Evolutionary conservation across 2,329 filamentous ascomycete genomes (phyloP), one percentile per base, ranked within the genome.

Genomic region (Alternaria sp.): DNA sequence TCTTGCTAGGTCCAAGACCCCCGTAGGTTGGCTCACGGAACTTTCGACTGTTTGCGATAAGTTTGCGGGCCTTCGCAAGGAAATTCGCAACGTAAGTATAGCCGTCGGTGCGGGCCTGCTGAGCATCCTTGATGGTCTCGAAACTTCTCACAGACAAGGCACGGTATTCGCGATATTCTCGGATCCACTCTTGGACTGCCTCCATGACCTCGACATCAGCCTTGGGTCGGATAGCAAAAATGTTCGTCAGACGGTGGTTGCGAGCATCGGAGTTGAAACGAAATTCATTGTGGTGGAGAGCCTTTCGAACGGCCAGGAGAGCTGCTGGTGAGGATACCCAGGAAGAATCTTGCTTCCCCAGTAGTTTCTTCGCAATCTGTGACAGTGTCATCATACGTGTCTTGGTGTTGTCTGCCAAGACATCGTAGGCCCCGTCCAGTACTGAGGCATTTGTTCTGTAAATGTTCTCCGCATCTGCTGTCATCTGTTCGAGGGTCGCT

Each of bases 281-380:
- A 54, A 88, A 82, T 9, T 89, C 87, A 60, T 89, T 85, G 41
- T 84, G 81, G 25, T 84, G 75, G 8, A 94, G 74, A 9, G 89
- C 85, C 57, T 86, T 86, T 66, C 93, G 89, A 7, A 93, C 87
- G 4, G 92, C 91, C 69, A 92, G 91, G 5, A 93, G 78, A 9
- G 85, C 83, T 28, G 82, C 83, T 65, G 71, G 59, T 1, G 71
- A 65, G 0, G 83, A 78, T 12, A 62, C 64, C 66, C 69, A 76
- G 2, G 46, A 22, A 2, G 60, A 44, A 46, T 73, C 66, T 4
- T 56, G 46, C 4, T 52, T 66, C 12, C 71, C 69, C 57, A 82
- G 73, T 25, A 86, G 69, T 8, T 71, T 78, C 34, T 78, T 75
- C 1, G 84, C 80, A 44, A 85, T 82, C 18, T 82, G 79, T 0